phyloP scores from a whole-genome alignment of 352 stramenopile genomes.

The Globisporangium acanthophoron region DNA sequence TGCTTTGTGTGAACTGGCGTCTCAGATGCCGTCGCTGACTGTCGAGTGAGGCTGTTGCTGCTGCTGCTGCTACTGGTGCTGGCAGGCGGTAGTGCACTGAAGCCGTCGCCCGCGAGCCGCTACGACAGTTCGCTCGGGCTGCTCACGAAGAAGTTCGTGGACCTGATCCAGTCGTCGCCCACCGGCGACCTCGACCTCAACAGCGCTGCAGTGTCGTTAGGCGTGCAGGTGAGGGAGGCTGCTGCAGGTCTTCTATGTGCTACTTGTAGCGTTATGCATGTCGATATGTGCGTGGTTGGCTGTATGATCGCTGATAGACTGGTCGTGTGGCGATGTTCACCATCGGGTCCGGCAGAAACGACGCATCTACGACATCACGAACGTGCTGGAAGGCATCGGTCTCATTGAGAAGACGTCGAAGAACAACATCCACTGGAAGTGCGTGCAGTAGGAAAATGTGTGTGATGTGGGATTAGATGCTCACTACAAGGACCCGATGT shows the following conservation, averaged over 20 bases:
- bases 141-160: slow-evolving; percentile 97
- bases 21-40: not conserved
- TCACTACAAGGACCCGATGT: not conserved
- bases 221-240: slow-evolving; percentile 51
- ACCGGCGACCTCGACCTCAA: slow-evolving; percentile 94
- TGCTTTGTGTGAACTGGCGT: not conserved
- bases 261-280: not conserved
- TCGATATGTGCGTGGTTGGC: not conserved
- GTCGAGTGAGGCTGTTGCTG: not conserved
- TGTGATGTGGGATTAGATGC: not conserved
- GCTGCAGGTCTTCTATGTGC: too few species aligned
- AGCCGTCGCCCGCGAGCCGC: slow-evolving; percentile 74
- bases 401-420: slow-evolving; percentile 97
- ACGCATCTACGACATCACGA: slow-evolving; percentile 99
- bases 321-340: slow-evolving; percentile 2
- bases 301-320: not conserved
- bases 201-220: slow-evolving; percentile 76
- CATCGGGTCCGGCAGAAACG: slow-evolving; percentile 68
- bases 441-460: slow-evolving; percentile 15
- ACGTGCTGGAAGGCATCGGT: slow-evolving; percentile 97
- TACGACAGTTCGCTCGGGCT: slow-evolving; percentile 96
- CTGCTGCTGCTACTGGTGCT: not conserved
- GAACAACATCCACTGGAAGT: slow-evolving; percentile 98
- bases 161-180: slow-evolving; percentile 88
- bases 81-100: slow-evolving; percentile 22